These are phyloP conservation scores for Hypoxylon sp. DNA, from an alignment of 2,329 filamentous ascomycete species.

Conservation along the genomic window DNA sequence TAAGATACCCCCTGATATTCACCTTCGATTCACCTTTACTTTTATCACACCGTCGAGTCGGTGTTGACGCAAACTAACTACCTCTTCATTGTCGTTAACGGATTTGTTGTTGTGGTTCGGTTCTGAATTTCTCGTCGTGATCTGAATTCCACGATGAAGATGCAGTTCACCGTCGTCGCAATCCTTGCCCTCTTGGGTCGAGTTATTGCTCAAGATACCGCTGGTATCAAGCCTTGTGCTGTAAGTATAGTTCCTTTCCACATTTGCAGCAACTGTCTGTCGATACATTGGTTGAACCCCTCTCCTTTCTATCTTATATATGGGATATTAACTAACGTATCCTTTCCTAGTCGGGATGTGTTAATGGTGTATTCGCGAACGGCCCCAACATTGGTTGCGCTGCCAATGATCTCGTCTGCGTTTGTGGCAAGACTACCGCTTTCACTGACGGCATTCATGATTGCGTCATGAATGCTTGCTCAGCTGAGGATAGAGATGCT, in stretches of 20 bases:
- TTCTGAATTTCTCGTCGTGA: slow-evolving; percentile 1
- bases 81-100: slow-evolving; percentile 6
- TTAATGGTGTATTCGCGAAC: slow-evolving; percentile 49
- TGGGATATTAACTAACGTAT: slow-evolving; percentile 33
- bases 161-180: slow-evolving; percentile 40
- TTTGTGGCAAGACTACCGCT: slow-evolving; percentile 56
- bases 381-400: slow-evolving; percentile 48
- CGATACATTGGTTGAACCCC: neutral
- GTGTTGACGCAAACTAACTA: slow-evolving; percentile 9
- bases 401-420: slow-evolving; percentile 55
- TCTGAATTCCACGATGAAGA: slow-evolving; percentile 32
- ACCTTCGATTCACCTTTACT: slow-evolving; percentile 26
- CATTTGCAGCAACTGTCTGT: neutral
- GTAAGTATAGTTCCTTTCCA: slow-evolving; percentile 41
- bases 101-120: neutral
- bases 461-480: slow-evolving; percentile 56
- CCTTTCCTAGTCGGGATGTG: slow-evolving; percentile 47
- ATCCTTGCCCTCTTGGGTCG: slow-evolving; percentile 41
- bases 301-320: neutral
- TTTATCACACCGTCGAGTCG: slow-evolving; percentile 25
- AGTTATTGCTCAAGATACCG: slow-evolving; percentile 43
- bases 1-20: slow-evolving; percentile 45
- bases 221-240: slow-evolving; percentile 43
- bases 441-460: slow-evolving; percentile 58
- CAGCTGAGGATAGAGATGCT: slow-evolving; percentile 46